Percentiles rank a stretch among this genome's conserved stretches.
Conservation (phyloP, 2,329 filamentous ascomycete genomes). For the Simplicillium aogashimaense region DNA sequence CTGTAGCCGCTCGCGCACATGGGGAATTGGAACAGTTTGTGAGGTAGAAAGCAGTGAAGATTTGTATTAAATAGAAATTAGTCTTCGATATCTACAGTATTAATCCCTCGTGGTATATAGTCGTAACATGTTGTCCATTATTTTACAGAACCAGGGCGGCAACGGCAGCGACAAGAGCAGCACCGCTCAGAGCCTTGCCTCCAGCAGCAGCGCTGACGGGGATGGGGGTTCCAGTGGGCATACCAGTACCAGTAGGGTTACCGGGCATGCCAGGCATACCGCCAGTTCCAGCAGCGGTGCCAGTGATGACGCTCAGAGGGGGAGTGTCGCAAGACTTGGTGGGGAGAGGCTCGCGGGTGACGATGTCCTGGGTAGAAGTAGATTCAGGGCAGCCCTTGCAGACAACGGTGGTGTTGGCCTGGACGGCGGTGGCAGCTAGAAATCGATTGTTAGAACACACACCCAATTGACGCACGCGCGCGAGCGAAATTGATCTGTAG, state of each 20-base stretch:
- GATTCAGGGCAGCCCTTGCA: constrained; percentile 6
- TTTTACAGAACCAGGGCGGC: too few relatives aligned
- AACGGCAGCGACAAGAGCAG: too few relatives aligned
- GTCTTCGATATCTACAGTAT: too few relatives aligned
- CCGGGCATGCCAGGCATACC: background rate
- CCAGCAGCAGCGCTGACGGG: too few relatives aligned
- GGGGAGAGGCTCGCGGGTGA: constrained; percentile 7
- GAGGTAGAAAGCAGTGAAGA: too few relatives aligned
- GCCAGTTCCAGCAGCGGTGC: background rate
- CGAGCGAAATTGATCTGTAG: background rate
- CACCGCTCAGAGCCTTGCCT: too few relatives aligned
- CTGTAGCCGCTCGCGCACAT: too few relatives aligned
- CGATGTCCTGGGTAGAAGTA: constrained; percentile 7
- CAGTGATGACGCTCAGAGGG: constrained; percentile 4
- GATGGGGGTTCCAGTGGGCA: too few relatives aligned
- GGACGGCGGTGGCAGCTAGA: background rate
- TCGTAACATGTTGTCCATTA: too few relatives aligned
- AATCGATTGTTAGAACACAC: background rate
- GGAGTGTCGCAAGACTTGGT: constrained; percentile 6
- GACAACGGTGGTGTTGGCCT: constrained; percentile 2
- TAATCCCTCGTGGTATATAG: too few relatives aligned
- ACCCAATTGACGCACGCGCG: background rate
- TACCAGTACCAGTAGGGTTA: background rate
- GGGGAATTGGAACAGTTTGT: too few relatives aligned
- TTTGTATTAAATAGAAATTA: too few relatives aligned